Percentiles rank a stretch among this genome's conserved stretches.
Conservation (phyloP, 2,329 filamentous ascomycete genomes). For the Gaeumannomyces tritici region DNA sequence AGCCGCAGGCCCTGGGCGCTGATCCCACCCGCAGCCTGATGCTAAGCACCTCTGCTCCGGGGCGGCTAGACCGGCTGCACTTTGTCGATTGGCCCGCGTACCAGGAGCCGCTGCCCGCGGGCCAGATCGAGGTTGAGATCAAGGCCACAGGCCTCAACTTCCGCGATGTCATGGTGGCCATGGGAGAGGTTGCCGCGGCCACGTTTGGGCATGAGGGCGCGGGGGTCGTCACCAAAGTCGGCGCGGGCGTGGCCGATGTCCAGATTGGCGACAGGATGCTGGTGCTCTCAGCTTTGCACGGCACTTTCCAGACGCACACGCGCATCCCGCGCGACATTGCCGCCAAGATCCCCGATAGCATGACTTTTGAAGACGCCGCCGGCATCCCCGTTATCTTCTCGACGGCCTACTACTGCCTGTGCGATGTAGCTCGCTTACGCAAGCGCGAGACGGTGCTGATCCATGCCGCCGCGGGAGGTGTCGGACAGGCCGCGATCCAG, state of each 20-base stretch:
- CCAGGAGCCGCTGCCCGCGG: slow-evolving; percentile 4
- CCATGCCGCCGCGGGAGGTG: slow-evolving; percentile 30
- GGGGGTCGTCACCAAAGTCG: slow-evolving; percentile 12
- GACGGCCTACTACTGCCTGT: slow-evolving; percentile 17
- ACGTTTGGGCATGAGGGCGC: slow-evolving; percentile 19
- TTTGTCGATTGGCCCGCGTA: slow-evolving; percentile 9
- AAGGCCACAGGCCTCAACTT: slow-evolving; percentile 23
- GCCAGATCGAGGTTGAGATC: slow-evolving; percentile 19
- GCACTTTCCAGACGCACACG: neutral
- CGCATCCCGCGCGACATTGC: neutral
- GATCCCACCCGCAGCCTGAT: slow-evolving; percentile 8
- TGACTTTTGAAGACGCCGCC: slow-evolving; percentile 13
- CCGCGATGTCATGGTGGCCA: slow-evolving; percentile 24
- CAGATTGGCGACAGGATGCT: slow-evolving; percentile 23
- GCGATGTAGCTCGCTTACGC: slow-evolving; percentile 12
- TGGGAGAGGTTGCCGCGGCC: slow-evolving; percentile 11
- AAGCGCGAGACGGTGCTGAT: slow-evolving; percentile 26
- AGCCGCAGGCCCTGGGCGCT: slow-evolving; percentile 7
- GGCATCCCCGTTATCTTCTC: slow-evolving; percentile 18
- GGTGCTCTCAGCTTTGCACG: neutral
- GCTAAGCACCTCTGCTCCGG: slow-evolving; percentile 8
- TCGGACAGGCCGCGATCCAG: slow-evolving; percentile 33
- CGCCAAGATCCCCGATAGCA: slow-evolving; percentile 15
- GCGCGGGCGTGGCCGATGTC: slow-evolving; percentile 10
- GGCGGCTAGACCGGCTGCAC: slow-evolving; percentile 8